These are phyloP conservation scores for Aureobasidium sp. DNA, from an alignment of 2,329 filamentous ascomycete genomes.

Conservation along the genomic window DNA sequence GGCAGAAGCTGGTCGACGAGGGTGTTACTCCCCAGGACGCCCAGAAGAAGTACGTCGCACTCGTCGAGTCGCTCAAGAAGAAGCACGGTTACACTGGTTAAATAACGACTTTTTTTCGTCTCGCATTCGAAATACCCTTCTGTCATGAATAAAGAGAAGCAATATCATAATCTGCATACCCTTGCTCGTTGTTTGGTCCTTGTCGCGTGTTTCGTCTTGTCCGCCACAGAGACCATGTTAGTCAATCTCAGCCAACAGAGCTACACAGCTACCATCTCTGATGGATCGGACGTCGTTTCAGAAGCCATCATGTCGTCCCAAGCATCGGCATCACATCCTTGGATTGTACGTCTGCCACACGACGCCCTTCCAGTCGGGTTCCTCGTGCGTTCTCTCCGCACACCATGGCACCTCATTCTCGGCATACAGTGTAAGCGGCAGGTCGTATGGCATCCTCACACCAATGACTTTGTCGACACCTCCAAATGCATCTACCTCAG, in stretches of 20 bases:
- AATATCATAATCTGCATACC: slow-evolving; percentile 6
- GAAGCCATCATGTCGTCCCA: neutral
- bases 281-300: neutral
- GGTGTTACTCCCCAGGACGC: slow-evolving; percentile 58
- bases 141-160: slow-evolving; percentile 12
- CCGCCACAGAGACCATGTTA: neutral
- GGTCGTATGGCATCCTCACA: slow-evolving; percentile 73
- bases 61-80: slow-evolving; percentile 65
- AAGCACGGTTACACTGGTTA: slow-evolving; percentile 59
- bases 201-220: neutral
- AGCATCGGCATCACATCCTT: neutral
- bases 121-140: neutral
- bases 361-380: slow-evolving; percentile 55
- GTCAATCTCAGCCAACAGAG: neutral
- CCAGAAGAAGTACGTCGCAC: slow-evolving; percentile 67
- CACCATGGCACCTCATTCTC: slow-evolving; percentile 68
- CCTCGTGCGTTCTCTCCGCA: slow-evolving; percentile 51
- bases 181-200: neutral
- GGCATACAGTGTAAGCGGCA: slow-evolving; percentile 63
- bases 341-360: slow-evolving; percentile 30
- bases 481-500: slow-evolving; percentile 26
- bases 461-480: slow-evolving; percentile 47
- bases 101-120: neutral
- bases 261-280: neutral
- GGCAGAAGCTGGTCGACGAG: slow-evolving; percentile 63